Percentiles rank a stretch among this genome's conserved stretches.
These are phyloP conservation scores for Pilobolus umbonatus DNA, from an alignment of 192 early-diverging fungal species.

Conservation along the genomic window DNA sequence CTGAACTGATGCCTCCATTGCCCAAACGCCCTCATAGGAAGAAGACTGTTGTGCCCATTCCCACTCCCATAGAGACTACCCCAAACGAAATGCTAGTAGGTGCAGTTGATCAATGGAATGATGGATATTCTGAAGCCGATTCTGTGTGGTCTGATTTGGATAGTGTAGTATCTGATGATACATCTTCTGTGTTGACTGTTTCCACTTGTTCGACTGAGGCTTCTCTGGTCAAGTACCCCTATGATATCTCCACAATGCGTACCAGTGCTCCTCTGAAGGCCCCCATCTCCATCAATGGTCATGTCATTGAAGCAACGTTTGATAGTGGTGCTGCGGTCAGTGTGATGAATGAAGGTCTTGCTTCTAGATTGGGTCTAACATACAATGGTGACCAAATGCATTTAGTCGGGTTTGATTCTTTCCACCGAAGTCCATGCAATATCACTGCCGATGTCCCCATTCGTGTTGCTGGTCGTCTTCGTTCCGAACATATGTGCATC, in stretches of 20 bases:
- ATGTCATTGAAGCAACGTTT: background rate
- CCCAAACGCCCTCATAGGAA: too few species aligned
- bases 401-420: background rate
- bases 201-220: background rate
- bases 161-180: background rate
- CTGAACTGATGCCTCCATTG: too few species aligned
- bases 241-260: background rate
- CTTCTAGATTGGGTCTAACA: background rate
- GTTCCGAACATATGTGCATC: conserved; percentile 4
- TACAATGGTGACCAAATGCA: background rate
- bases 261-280: background rate
- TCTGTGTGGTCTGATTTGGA: background rate
- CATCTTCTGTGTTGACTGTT: background rate
- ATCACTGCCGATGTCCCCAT: background rate
- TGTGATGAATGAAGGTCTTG: background rate
- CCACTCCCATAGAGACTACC: background rate
- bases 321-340: conserved; percentile 2
- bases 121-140: background rate
- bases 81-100: background rate
- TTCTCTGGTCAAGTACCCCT: too few species aligned
- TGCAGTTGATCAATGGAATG: background rate
- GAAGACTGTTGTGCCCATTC: background rate
- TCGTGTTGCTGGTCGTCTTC: background rate
- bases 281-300: background rate
- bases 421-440: background rate